These are phyloP conservation scores for Hyaloscypha variabilis DNA, from an alignment of 495 filamentous ascomycete genomes.

Conservation along the genomic window DNA sequence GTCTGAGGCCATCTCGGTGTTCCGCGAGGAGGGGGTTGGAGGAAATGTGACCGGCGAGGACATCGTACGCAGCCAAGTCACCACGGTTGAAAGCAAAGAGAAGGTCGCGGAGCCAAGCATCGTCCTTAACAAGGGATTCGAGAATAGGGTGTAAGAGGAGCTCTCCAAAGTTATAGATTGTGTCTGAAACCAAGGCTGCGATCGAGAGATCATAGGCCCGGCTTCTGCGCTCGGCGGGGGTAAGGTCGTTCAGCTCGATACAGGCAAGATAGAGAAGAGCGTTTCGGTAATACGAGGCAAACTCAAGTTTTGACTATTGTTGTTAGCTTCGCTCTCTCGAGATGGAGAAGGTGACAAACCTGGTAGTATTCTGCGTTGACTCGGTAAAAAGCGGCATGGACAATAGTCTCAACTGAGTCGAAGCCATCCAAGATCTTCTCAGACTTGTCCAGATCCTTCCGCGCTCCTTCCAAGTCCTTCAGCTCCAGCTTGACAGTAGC, in stretches of 20 bases:
- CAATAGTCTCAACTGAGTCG: conserved; percentile 93
- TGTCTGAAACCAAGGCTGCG: conserved; percentile 88
- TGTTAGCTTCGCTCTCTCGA: conserved; percentile 22
- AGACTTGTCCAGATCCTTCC: conserved; percentile 83
- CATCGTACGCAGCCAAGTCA: conserved; percentile 84
- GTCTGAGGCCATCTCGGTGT: conserved; percentile 81
- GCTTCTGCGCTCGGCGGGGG: conserved; percentile 67
- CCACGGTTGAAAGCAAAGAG: conserved; percentile 98
- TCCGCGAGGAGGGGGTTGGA: conserved; percentile 77
- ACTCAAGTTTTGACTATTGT: conserved; percentile 74
- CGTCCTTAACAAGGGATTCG: conserved; percentile 64
- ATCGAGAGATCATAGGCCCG: conserved; percentile 93
- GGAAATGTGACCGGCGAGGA: conserved; percentile 73
- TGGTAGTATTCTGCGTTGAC: conserved; percentile 96
- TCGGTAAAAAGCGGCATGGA: conserved; percentile 96
- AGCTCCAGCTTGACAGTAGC: conserved; percentile 84
- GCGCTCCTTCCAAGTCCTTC: conserved; percentile 71
- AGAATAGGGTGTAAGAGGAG: conserved; percentile 96
- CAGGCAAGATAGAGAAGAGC: conserved; percentile 98
- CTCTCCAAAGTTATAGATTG: conserved; percentile 99
- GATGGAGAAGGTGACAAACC: conserved; percentile 37
- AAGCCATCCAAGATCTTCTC: conserved; percentile 88
- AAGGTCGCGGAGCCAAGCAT: conserved; percentile 85
- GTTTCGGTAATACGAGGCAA: conserved; percentile 94
- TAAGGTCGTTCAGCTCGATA: conserved; percentile 78